phyloP scores from a whole-genome alignment of 2,329 filamentous ascomycete species.

The Alternaria gansuensis region DNA sequence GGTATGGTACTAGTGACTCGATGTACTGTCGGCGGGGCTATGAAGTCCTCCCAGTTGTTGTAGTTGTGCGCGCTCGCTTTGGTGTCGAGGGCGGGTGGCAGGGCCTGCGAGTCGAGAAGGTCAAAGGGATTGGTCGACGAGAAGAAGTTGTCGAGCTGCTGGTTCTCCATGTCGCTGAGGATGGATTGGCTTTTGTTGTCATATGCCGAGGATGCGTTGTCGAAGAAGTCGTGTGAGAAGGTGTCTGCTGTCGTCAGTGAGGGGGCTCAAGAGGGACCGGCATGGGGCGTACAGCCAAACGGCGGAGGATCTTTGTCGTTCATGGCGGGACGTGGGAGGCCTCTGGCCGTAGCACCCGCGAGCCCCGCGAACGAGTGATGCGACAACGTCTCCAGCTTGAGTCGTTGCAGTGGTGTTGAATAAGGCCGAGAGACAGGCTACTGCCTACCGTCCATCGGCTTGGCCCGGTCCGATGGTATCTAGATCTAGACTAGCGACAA shows the following conservation, averaged over 20 bases:
- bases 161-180: slow-evolving; percentile 45
- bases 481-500: background rate
- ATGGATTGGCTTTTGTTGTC: slow-evolving; percentile 40
- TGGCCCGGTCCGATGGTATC: background rate
- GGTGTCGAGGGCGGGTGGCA: slow-evolving; percentile 26
- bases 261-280: background rate
- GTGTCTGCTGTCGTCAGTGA: slow-evolving; percentile 37
- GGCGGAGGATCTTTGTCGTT: slow-evolving; percentile 46
- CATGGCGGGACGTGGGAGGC: slow-evolving; percentile 43
- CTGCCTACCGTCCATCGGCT: slow-evolving; percentile 8
- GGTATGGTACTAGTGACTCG: slow-evolving; percentile 48
- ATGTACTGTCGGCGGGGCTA: slow-evolving; percentile 46
- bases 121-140: slow-evolving; percentile 42
- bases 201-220: slow-evolving; percentile 21
- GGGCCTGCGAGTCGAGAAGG: slow-evolving; percentile 28
- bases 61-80: slow-evolving; percentile 39
- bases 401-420: background rate
- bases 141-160: slow-evolving; percentile 48
- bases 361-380: slow-evolving; percentile 35
- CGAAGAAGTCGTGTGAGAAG: slow-evolving; percentile 40
- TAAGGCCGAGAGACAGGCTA: background rate
- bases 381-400: slow-evolving; percentile 40
- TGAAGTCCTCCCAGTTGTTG: slow-evolving; percentile 40
- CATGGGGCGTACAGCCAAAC: slow-evolving; percentile 45
- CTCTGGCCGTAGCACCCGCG: slow-evolving; percentile 38